Base-by-base conservation (phyloP, 2,329 filamentous ascomycete genomes). In the Pseudocercospora fuligena region DNA sequence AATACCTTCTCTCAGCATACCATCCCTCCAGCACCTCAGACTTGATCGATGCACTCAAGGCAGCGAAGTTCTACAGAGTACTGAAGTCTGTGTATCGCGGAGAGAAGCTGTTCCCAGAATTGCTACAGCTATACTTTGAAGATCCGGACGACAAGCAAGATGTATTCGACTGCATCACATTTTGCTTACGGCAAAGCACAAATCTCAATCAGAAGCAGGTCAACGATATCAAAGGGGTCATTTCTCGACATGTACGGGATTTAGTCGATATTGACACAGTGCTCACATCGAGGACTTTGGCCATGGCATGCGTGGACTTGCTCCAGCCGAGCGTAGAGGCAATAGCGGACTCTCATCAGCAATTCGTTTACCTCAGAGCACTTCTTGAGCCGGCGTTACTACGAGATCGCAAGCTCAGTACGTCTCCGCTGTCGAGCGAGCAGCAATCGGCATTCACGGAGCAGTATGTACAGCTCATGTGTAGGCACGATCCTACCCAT, bases 1-100 rank as follows among this genome's bases (percentile, higher is more conserved):
- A 99, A 80, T 99, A 99, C 77, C 82, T 99, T 0, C 84, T 99
- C 21, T 98, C 96, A 0, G 88, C 95, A 5, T 97, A 98, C 76
- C 93, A 95, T 63, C 95, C 96, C 16, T 89, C 94, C 3, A 91
- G 97, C 75, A 85, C 95, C 67, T 84, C 89, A 33, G 85, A 84
- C 9, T 82, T 98, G 73, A 90, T 98, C 66, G 89, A 92, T 0
- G 81, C 92, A 0, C 92, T 98, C 73, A 88, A 89, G 71, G 84
- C 89, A 69, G 94, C 95, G 1, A 87, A 89, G 0, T 99, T 98
- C 78, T 96, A 92, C 77, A 89, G 95, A 58, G 94, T 99, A 29
- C 80, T 99, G 62, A 99, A 99, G 80, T 90, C 92, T 14, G 90
- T 93, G 9, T 97, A 96, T 78, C 90, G 89, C 72, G 83, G 86